Percentiles rank a stretch among this genome's conserved stretches.
Evolutionary conservation across 2,329 filamentous ascomycete species (phyloP).

Genomic region (Botrytis pseudocinerea): DNA sequence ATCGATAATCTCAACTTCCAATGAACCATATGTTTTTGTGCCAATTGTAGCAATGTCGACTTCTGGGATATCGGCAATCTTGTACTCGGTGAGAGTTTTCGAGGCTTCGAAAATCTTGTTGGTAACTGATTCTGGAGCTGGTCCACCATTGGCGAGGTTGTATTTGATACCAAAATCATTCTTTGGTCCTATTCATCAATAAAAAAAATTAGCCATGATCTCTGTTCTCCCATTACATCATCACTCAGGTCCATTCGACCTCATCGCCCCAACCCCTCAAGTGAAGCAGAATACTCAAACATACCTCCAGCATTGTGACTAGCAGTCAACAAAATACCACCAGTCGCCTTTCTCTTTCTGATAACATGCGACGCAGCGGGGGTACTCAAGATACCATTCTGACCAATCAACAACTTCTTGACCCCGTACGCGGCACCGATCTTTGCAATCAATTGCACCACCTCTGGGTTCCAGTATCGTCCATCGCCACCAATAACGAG

Average conservation of each 20-base stretch:
- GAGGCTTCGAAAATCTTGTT: constrained; percentile 96
- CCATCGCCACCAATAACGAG: constrained; percentile 98
- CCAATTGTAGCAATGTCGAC: constrained; percentile 83
- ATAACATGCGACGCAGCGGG: constrained; percentile 96
- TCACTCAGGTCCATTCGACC: background rate
- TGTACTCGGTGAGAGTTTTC: constrained; percentile 88
- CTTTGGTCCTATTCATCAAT: constrained; percentile 65
- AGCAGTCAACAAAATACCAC: constrained; percentile 93
- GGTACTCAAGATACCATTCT: constrained; percentile 94
- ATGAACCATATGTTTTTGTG: constrained; percentile 75
- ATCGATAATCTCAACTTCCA: constrained; percentile 95
- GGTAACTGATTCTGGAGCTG: constrained; percentile 92
- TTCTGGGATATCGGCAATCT: constrained; percentile 83
- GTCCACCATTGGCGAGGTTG: constrained; percentile 94
- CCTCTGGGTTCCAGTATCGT: constrained; percentile 95
- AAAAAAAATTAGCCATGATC: constrained; percentile 1
- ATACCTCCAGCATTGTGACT: constrained; percentile 97
- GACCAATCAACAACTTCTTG: constrained; percentile 97
- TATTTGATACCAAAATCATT: constrained; percentile 99
- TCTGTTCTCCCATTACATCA: background rate
- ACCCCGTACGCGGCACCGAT: constrained; percentile 96
- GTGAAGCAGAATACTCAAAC: constrained; percentile 8
- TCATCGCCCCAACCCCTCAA: background rate
- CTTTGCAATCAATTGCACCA: constrained; percentile 94
- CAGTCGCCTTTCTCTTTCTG: constrained; percentile 89